Evolutionary conservation across 768 basidiomycete genomes (phyloP), one percentile per base, ranked within the genome.

Genomic region (Pulveroboletus frians): DNA sequence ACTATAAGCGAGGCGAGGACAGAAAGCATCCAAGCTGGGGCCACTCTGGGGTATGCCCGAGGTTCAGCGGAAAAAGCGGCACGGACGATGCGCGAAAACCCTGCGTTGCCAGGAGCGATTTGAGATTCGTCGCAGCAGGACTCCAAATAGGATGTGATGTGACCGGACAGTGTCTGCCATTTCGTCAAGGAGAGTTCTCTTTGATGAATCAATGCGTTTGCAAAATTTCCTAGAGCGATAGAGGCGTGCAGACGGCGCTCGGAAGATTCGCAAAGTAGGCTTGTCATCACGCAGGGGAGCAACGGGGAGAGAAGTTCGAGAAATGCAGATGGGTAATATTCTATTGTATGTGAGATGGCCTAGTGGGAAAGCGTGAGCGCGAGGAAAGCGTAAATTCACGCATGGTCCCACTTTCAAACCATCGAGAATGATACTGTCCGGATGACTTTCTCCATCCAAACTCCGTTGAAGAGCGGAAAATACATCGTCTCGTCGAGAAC

Each of bases 1-100:
- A 79, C 51, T 46, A 78, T 70, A 49, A 82, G 60, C 21, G 73
- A 77, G 0, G 77, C 71, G 1, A 78, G 58, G 20, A 74, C 65
- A 17, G 69, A 56, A 9, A 76, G 51, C 3, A 74, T 73, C 79
- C 78, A 79, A 18, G 69, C 56, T 0, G 77, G 72, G 8, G 67
- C 62, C 17, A 63, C 55, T 21, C 54, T 54, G 3, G 49, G 54
- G 39, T 50, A 50, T 14, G 56, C 8, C 39, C 51, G 48, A 6
- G 61, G 59, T 35, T 59, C 54, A 5, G 53, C 47, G 21, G 61
- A 46, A 39, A 72, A 60, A 2, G 71, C 69, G 3, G 51, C 43
- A 34, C 48, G 58, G 15, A 76, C 37, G 10, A 69, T 45, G 39
- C 31, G 38, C 14, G 55, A 56, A 21, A 76, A 61, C 27, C n/a